Evolutionary conservation across 148 eudicot species (phyloP).

Genomic region (Agrostemma githago): DNA sequence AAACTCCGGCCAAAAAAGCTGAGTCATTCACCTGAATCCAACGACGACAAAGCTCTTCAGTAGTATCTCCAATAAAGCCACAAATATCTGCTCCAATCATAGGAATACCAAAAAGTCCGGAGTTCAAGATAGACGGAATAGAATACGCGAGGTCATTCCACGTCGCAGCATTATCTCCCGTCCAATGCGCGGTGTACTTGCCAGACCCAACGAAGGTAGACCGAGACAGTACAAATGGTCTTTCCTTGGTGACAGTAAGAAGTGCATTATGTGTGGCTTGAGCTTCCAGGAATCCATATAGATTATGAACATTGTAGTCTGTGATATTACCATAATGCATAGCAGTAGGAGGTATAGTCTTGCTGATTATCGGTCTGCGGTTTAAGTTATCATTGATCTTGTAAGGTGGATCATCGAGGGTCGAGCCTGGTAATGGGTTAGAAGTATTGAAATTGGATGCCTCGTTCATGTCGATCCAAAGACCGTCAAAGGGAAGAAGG

Average conservation of each 20-base stretch:
- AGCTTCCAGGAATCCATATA: conserved; percentile 48
- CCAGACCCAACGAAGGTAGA: conserved; percentile 57
- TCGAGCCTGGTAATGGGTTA: conserved; percentile 26
- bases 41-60: conserved; percentile 52
- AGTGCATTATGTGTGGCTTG: conserved; percentile 42
- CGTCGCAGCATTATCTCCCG: conserved; percentile 47
- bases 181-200: conserved; percentile 52
- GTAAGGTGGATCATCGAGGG: conserved; percentile 53
- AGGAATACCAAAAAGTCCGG: conserved; percentile 50
- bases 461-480: conserved; percentile 51
- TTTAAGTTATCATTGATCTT: conserved; percentile 41
- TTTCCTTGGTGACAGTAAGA: conserved; percentile 26
- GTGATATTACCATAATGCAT: conserved; percentile 36
- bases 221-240: conserved; percentile 43
- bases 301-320: conserved; percentile 45
- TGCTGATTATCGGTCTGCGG: conserved; percentile 26
- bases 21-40: conserved; percentile 43
- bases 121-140: conserved; percentile 37
- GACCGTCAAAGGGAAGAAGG: conserved; percentile 32
- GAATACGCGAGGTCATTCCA: conserved; percentile 44
- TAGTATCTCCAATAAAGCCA: conserved; percentile 36
- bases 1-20: too few species aligned
- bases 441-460: conserved; percentile 32
- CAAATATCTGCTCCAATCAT: conserved; percentile 60
- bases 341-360: conserved; percentile 43